Base-by-base conservation (phyloP, 2,329 filamentous ascomycete genomes). In the Exophiala calicioides region DNA sequence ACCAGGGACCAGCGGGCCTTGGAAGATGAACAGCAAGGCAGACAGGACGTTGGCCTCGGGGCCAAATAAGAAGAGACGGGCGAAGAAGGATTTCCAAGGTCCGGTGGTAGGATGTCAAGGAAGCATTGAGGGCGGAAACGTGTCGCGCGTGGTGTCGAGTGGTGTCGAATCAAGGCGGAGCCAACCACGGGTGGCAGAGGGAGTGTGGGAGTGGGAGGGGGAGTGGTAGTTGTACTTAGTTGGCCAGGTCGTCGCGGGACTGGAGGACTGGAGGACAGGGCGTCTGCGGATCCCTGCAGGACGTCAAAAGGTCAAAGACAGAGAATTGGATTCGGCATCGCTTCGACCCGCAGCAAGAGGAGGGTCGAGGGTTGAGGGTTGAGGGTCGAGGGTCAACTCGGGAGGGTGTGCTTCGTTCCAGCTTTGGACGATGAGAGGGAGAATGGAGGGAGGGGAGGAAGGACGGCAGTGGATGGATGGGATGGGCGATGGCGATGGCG, bases 281-380 rank as follows among this genome's bases (percentile, higher is more conserved):
- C 8, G 37, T 18, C 12, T 30, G n/a, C n/a, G 38, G 21, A 47
- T 41, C 32, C 37, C 24, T 34, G 37, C 18, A 35, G 31, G 39
- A 27, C 26, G 38, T 40, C 37, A 43, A 41, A 37, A 47, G 49
- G 44, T 44, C 47, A 35, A 9, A 31, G 35, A 45, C 8, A 30
- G 30, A 24, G 39, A 21, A 41, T 37, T 37, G 40, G 39, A 13
- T 45, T 36, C 44, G 50, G 50, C 40, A 32, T 52, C 50, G 50
- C 50, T 45, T 48, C 50, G 44, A 52, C 44, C 50, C 50, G 50
- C 50, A 47, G 21, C 13, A 34, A 33, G n/a, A 13, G 31, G 33
- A 39, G 42, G 30, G 18, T 45, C 24, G 16, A 31, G 42, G 16
- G 5, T 38, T 34, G 27, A 38, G 15, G 18, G n/a, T 36, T 18